Evolutionary conservation across 2,329 filamentous ascomycete genomes (phyloP).

Genomic region (Parascedosporium putredinis): DNA sequence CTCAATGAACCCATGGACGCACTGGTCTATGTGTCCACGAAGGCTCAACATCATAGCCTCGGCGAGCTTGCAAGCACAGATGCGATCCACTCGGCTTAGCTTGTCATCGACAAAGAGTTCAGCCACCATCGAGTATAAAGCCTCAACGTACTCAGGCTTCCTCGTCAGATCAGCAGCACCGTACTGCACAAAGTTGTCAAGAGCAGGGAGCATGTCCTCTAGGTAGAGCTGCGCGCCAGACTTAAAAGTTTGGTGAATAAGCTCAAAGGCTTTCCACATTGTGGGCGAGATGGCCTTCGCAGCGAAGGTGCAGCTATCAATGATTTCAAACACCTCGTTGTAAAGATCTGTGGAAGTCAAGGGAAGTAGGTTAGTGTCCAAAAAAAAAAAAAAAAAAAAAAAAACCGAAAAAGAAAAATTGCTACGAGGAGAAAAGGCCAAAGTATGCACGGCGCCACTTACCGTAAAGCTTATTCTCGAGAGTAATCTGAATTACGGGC

Average conservation of each 20-base stretch:
- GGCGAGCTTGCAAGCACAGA: constrained; percentile 94
- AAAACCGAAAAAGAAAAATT: neutral
- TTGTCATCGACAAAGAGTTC: constrained; percentile 92
- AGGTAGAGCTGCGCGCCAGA: constrained; percentile 93
- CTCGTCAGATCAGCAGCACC: constrained; percentile 70
- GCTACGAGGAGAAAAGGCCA: neutral
- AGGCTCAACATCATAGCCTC: constrained; percentile 97
- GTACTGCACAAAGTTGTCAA: constrained; percentile 97
- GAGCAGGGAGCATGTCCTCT: constrained; percentile 94
- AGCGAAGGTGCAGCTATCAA: constrained; percentile 97
- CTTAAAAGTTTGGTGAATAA: constrained; percentile 96
- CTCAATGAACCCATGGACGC: constrained; percentile 77
- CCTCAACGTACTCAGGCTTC: constrained; percentile 77
- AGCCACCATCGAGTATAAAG: constrained; percentile 85
- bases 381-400: neutral
- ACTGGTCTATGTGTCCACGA: constrained; percentile 76
- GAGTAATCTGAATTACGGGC: constrained; percentile 90
- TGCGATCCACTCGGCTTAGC: constrained; percentile 85
- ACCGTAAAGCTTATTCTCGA: constrained; percentile 96
- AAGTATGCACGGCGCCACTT: constrained; percentile 16
- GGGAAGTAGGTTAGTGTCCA: constrained; percentile 16
- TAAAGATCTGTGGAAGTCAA: constrained; percentile 64
- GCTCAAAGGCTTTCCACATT: constrained; percentile 98
- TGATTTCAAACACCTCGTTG: constrained; percentile 98
- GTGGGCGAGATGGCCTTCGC: constrained; percentile 90